Conservation (phyloP, 768 basidiomycete genomes). For the Gloeostereum incarnatum region DNA sequence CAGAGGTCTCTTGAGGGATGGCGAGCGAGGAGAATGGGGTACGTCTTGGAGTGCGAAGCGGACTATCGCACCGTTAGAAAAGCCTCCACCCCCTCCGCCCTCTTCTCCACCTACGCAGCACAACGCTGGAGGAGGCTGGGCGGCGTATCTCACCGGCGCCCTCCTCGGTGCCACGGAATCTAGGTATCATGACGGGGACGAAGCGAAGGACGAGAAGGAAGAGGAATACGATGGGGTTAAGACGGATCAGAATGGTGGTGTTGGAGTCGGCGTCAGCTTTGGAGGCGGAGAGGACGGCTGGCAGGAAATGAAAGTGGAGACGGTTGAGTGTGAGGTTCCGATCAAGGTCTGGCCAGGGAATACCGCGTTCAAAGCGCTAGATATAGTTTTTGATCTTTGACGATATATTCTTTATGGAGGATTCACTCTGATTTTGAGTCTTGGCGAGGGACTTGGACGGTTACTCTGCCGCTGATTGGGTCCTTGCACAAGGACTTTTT, state of each 20-base stretch:
- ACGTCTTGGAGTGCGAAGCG: constrained; percentile 50
- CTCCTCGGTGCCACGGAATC: constrained; percentile 23
- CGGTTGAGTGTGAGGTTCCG: constrained; percentile 91
- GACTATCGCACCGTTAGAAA: constrained; percentile 55
- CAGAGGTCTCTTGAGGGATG: constrained; percentile 47
- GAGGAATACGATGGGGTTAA: constrained; percentile 39
- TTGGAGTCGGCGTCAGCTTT: constrained; percentile 42
- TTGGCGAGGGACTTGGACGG: too few relatives aligned
- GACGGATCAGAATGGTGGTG: constrained; percentile 34
- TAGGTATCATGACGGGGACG: constrained; percentile 31
- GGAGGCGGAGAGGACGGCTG: constrained; percentile 53
- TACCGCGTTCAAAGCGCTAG: constrained; percentile 73
- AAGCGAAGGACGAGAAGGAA: constrained; percentile 15
- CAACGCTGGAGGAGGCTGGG: too few relatives aligned
- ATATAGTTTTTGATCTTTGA: constrained; percentile 70
- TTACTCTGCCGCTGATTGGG: too few relatives aligned
- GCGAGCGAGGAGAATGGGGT: constrained; percentile 63
- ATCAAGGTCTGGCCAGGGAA: constrained; percentile 85
- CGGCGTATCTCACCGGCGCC: constrained; percentile 25
- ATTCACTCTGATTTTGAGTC: too few relatives aligned
- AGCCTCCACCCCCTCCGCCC: constrained; percentile 15
- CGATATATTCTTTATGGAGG: too few relatives aligned
- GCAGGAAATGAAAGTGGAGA: constrained; percentile 66
- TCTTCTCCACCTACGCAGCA: neutral
- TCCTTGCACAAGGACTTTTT: too few relatives aligned